phyloP scores from a whole-genome alignment of 345 rosid genomes.

The Brassica carinata region DNA sequence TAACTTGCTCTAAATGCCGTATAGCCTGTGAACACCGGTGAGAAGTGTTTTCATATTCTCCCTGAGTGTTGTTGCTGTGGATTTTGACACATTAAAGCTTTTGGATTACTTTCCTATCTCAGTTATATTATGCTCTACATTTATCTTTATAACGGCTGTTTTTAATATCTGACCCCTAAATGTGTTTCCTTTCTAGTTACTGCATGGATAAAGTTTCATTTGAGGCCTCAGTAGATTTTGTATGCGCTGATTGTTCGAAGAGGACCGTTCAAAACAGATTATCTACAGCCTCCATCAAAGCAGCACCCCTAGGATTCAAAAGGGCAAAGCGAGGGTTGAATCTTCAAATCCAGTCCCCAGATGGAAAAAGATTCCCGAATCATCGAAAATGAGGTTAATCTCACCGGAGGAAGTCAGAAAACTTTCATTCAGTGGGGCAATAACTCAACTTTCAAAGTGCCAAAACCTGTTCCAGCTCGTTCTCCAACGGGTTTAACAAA shows the following conservation, averaged over 20 bases:
- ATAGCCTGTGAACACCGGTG: constrained; percentile 51
- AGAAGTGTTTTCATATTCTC: constrained; percentile 29
- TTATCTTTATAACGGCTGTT: constrained; percentile 2
- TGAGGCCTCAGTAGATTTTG: constrained; percentile 36
- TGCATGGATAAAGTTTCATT: constrained; percentile 38
- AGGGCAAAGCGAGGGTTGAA: constrained; percentile 24
- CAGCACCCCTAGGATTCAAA: neutral
- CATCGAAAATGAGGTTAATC: constrained; percentile 52
- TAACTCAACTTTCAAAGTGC: constrained; percentile 22
- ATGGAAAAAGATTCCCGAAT: constrained; percentile 41
- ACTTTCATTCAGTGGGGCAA: constrained; percentile 35
- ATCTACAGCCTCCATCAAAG: neutral
- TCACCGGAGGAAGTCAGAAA: constrained; percentile 46
- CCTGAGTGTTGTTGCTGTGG: constrained; percentile 7
- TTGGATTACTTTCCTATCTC: neutral
- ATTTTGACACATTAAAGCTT: constrained; percentile 1
- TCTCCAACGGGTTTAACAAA: constrained; percentile 16
- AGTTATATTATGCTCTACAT: constrained; percentile 4
- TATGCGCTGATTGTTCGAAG: constrained; percentile 43
- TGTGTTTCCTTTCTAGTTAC: constrained; percentile 42
- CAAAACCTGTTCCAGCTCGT: constrained; percentile 33
- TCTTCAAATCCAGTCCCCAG: constrained; percentile 32
- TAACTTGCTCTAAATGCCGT: constrained; percentile 49
- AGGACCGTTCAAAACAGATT: constrained; percentile 22
- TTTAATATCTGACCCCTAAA: constrained; percentile 4